A percentile compares a stretch with the other conserved stretches of the same genome.
Evolutionary conservation across 129 eudicot genomes (phyloP).

Genomic region (Chrysanthemum makinoi): DNA sequence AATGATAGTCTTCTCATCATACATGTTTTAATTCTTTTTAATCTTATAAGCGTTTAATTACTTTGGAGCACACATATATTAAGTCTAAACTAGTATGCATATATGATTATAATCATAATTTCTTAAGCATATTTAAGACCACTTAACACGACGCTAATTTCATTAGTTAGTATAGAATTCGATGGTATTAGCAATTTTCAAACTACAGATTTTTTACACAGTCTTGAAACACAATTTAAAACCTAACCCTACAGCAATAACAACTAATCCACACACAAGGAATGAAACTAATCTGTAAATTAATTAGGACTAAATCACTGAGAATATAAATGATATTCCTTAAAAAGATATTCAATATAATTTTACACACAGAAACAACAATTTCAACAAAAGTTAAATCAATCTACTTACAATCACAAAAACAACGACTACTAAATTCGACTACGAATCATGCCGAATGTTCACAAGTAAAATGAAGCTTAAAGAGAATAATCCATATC

Average conservation of each 20-base stretch:
- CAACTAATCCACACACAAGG: slow-evolving; percentile 1
- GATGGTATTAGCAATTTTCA: background rate
- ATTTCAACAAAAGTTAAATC: slow-evolving; percentile 3
- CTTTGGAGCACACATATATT: too few relatives aligned
- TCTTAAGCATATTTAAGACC: too few relatives aligned
- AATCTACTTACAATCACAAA: background rate
- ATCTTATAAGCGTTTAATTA: too few relatives aligned
- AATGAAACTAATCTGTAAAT: background rate
- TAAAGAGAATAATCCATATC: background rate
- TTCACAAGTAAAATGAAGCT: background rate
- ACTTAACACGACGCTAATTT: background rate
- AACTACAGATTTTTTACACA: background rate
- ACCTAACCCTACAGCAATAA: slow-evolving; percentile 17
- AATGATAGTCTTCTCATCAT: background rate
- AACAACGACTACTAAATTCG: background rate
- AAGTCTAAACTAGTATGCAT: too few relatives aligned
- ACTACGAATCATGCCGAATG: background rate
- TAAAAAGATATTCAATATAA: too few relatives aligned
- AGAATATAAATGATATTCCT: too few relatives aligned
- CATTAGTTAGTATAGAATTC: background rate
- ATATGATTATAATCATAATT: too few relatives aligned
- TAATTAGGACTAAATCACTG: slow-evolving; percentile 10
- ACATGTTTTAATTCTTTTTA: background rate
- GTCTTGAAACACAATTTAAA: background rate
- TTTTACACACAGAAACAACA: background rate